Conservation (phyloP, 2,329 filamentous ascomycete genomes). For the Venturia oleaginea region DNA sequence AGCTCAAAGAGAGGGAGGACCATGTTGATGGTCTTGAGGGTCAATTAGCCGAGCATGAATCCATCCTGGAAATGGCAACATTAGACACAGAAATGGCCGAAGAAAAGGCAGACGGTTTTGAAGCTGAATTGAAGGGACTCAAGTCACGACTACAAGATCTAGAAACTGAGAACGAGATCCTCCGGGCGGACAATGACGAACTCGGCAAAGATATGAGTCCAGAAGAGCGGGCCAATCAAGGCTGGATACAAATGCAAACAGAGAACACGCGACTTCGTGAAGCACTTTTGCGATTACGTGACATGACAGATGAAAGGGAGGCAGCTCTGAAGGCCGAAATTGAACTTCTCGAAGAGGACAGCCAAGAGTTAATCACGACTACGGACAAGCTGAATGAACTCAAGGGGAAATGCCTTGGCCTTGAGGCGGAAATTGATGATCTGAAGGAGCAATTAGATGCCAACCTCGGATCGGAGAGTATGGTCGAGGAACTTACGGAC, state of each 20-base stretch:
- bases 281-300: slow-evolving; percentile 72
- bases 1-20: slow-evolving; percentile 65
- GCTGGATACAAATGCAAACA: slow-evolving; percentile 85
- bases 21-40: slow-evolving; percentile 61
- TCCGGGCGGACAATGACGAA: slow-evolving; percentile 80
- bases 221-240: slow-evolving; percentile 76
- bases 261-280: slow-evolving; percentile 82
- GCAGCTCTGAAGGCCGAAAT: slow-evolving; percentile 63
- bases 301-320: slow-evolving; percentile 80
- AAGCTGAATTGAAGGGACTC: slow-evolving; percentile 68
- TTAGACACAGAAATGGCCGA: slow-evolving; percentile 95
- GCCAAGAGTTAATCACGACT: slow-evolving; percentile 32
- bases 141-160: slow-evolving; percentile 74
- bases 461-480: slow-evolving; percentile 78
- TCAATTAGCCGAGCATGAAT: slow-evolving; percentile 75
- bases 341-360: slow-evolving; percentile 28
- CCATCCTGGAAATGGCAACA: slow-evolving; percentile 74
- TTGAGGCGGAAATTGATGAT: slow-evolving; percentile 71
- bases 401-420: slow-evolving; percentile 63
- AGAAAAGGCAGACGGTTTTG: slow-evolving; percentile 75
- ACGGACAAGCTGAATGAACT: slow-evolving; percentile 56
- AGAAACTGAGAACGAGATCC: slow-evolving; percentile 76
- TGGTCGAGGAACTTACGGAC: slow-evolving; percentile 86
- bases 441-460: slow-evolving; percentile 86
- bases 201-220: slow-evolving; percentile 75